A percentile compares a stretch with the other conserved stretches of the same genome.
These are phyloP conservation scores for Monosporascus sp. DNA, from an alignment of 2,329 filamentous ascomycete genomes.

Conservation along the genomic window DNA sequence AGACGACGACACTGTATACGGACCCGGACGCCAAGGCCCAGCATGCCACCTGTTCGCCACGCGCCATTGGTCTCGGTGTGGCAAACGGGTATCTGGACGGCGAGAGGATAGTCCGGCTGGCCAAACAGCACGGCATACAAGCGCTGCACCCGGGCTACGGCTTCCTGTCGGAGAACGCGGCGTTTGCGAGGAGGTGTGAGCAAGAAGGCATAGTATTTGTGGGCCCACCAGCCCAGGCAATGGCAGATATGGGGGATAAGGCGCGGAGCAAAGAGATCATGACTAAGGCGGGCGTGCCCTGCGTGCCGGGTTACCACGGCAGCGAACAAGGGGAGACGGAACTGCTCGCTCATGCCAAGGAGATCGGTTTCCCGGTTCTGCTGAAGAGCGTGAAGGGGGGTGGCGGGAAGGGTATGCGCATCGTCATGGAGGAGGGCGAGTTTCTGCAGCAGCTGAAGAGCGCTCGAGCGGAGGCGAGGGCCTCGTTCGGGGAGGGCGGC, in stretches of 20 bases:
- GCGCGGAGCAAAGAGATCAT: slow-evolving; percentile 88
- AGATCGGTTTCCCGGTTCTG: slow-evolving; percentile 64
- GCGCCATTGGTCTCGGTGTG: slow-evolving; percentile 76
- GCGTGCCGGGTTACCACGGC: slow-evolving; percentile 94
- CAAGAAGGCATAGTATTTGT: slow-evolving; percentile 92
- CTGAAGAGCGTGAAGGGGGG: slow-evolving; percentile 77
- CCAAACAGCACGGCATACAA: slow-evolving; percentile 78
- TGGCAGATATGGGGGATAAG: slow-evolving; percentile 65
- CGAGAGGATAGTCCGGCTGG: slow-evolving; percentile 83
- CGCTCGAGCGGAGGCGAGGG: slow-evolving; percentile 69
- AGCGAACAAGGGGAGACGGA: slow-evolving; percentile 64
- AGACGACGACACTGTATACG: slow-evolving; percentile 91
- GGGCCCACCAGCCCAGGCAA: slow-evolving; percentile 77
- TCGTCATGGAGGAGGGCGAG: slow-evolving; percentile 62
- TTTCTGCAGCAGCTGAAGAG: slow-evolving; percentile 65
- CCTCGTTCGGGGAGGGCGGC: slow-evolving; percentile 74
- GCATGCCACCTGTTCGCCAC: slow-evolving; percentile 80
- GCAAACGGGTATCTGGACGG: slow-evolving; percentile 88
- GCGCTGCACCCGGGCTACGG: slow-evolving; percentile 96
- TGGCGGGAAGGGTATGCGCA: slow-evolving; percentile 80
- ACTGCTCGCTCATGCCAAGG: slow-evolving; percentile 63
- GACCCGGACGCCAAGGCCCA: slow-evolving; percentile 83
- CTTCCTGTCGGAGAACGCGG: slow-evolving; percentile 89
- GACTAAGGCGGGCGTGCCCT: slow-evolving; percentile 89
- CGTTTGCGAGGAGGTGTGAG: slow-evolving; percentile 81